Base-by-base conservation (phyloP, 2,329 filamentous ascomycete genomes). In the Hymenoscyphus infarciens region DNA sequence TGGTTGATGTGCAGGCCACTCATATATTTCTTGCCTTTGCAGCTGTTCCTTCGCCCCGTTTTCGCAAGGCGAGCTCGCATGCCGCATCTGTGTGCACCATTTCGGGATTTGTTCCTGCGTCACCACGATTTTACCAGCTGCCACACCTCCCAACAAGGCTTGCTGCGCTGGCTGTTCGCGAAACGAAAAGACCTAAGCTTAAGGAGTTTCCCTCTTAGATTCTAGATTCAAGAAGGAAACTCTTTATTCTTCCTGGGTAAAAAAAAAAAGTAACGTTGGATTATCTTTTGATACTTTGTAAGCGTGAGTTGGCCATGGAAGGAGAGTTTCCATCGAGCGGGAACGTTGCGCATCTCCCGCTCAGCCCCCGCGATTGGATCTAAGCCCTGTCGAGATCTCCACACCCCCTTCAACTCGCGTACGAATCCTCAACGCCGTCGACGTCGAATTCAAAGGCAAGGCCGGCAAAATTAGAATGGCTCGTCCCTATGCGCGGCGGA, bases 281-380 rank as follows among this genome's bases (percentile, higher is more conserved):
- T 25, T 19, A 52, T 10, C 10, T 35, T 56, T 22, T 35, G 31
- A 56, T 56, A n/a, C 31, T 22, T 31, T 27, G 31, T 56, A 56
- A 35, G 27, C 53, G 27, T 19, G 53, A 56, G 33, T 27, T 57
- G 56, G 19, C 56, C 25, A 39, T 56, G 29, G 10, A 10, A 35
- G 56, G 56, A 57, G 27, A 27, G 19, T 52, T 25, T 8, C 45
- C 45, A 52, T 25, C 1, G 8, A 52, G 13, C 56, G 56, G 55
- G 38, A 39, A 35, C n/a, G n/a, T 57, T 57, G 56, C 45, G 35
- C 33, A 57, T 57, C 56, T 57, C 56, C 56, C 56, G 35, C 33
- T 33, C 31, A 39, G 10, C 31, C n/a, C 19, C 56, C 56, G 56
- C 56, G 56, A 57, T 57, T 57, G 56, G 56, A 45, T 45, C 56